Evolutionary conservation across 192 early-diverging fungal species (phyloP), one percentile per base, ranked within the genome.

Genomic region (Ambispora gerdemannii): DNA sequence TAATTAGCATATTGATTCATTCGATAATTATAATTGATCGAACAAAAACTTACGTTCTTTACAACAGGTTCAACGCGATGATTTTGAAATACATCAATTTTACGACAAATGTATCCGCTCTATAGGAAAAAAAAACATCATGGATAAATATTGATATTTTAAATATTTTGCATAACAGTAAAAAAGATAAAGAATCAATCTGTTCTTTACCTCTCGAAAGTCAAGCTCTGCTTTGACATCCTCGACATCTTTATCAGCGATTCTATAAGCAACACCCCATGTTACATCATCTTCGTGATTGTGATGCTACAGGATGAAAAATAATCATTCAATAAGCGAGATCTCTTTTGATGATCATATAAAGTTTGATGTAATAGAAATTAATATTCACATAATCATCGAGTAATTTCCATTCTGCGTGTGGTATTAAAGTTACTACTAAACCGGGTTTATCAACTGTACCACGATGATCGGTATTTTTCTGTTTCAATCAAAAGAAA

Each of bases 141-240:
- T n/a, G n/a, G n/a, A 43, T 20, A 17, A 27, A 2, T 19, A 24
- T 58, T n/a, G 13, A n/a, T 17, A 27, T 30, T n/a, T 2, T 30
- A 24, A 49, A 24, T n/a, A 2, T 31, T 3, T 22, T 17, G 3
- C 24, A 8, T 13, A 30, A 6, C 1, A 3, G 10, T 20, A 13
- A n/a, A 17, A 32, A 3, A 0, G 10, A 17, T 8, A 74, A 82
- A n/a, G n/a, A n/a, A n/a, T n/a, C n/a, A n/a, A n/a, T n/a, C n/a
- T n/a, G n/a, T n/a, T n/a, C n/a, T n/a, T 80, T 76, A 92, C 95
- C 82, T 97, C 95, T 30, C 95, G 81, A 74, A 91, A 86, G 64
- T 95, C 93, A 53, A 97, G 74, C 50, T 95, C 91, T 22, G 78
- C 80, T 33, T 82, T 80, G 4, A 94, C 93, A 19, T 76, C 73